Conservation (phyloP, 768 basidiomycete genomes). For the Rhizopogon sp. region DNA sequence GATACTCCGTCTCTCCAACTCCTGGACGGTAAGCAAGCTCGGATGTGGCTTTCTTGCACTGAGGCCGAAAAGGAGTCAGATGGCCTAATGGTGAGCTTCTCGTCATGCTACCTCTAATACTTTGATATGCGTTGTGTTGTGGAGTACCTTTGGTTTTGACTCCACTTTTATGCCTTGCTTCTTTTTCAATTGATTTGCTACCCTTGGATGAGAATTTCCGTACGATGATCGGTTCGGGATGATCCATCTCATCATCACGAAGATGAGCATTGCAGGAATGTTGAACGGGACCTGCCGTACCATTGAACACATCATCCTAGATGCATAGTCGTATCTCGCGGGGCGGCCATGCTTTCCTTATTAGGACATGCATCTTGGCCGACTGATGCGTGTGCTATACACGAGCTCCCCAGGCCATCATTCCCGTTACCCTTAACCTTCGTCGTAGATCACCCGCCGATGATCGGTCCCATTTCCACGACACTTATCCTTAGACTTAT, state of each 20-base stretch:
- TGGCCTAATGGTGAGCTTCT: slow-evolving; percentile 20
- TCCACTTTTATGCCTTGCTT: background rate
- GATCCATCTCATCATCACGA: background rate
- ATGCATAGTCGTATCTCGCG: slow-evolving; percentile 7
- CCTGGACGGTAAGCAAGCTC: slow-evolving; percentile 26
- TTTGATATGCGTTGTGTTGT: slow-evolving; percentile 11
- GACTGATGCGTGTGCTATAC: slow-evolving; percentile 11
- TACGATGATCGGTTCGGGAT: background rate
- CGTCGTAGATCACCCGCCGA: background rate
- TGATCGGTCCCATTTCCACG: slow-evolving; percentile 1
- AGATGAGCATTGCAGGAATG: background rate
- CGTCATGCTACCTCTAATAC: slow-evolving; percentile 2
- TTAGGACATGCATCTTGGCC: slow-evolving; percentile 10
- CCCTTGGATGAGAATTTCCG: background rate
- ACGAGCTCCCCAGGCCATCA: slow-evolving; percentile 14
- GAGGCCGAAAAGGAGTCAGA: slow-evolving; percentile 23
- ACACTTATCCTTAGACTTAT: background rate
- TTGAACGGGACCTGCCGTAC: background rate
- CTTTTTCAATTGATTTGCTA: background rate
- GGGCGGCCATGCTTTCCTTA: slow-evolving; percentile 17
- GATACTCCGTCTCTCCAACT: slow-evolving; percentile 16
- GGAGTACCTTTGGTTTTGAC: background rate
- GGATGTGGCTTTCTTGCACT: slow-evolving; percentile 28
- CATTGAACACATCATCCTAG: background rate
- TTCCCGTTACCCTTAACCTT: slow-evolving; percentile 3